Evolutionary conservation across 2,329 filamentous ascomycete genomes (phyloP).

Genomic region (Sporothrix pseudoabietina): DNA sequence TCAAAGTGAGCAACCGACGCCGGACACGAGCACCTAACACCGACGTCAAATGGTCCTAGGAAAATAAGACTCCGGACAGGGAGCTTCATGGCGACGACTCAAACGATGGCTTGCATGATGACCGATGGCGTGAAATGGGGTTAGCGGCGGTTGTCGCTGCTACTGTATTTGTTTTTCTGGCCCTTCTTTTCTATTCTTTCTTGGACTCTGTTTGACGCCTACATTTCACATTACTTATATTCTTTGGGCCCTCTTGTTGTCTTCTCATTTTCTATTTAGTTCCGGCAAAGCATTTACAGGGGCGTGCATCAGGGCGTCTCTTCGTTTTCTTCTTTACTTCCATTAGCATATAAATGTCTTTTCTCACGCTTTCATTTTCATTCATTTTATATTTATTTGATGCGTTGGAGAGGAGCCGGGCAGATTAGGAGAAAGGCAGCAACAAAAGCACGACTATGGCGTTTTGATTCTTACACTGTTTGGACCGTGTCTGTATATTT

Average conservation of each 20-base stretch:
- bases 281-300: constrained; percentile 25
- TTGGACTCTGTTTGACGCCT: background rate
- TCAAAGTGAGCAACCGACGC: constrained; percentile 28
- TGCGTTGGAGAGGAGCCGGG: background rate
- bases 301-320: constrained; percentile 21
- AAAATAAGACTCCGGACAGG: background rate
- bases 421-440: background rate
- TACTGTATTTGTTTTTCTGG: background rate
- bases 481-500: background rate
- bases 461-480: background rate
- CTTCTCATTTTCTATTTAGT: background rate
- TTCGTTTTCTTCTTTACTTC: background rate
- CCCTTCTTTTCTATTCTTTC: background rate
- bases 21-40: constrained; percentile 33
- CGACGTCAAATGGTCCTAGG: constrained; percentile 36
- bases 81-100: background rate
- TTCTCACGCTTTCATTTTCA: background rate
- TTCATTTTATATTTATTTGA: background rate
- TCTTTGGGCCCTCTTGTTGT: background rate
- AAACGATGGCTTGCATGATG: background rate
- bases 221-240: background rate
- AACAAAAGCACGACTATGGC: background rate
- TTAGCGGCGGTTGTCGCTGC: background rate
- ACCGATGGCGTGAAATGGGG: background rate
- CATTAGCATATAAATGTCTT: background rate